These are phyloP conservation scores for Sporisorium scitamineum DNA, from an alignment of 1,284 basidiomycete species.

Conservation along the genomic window DNA sequence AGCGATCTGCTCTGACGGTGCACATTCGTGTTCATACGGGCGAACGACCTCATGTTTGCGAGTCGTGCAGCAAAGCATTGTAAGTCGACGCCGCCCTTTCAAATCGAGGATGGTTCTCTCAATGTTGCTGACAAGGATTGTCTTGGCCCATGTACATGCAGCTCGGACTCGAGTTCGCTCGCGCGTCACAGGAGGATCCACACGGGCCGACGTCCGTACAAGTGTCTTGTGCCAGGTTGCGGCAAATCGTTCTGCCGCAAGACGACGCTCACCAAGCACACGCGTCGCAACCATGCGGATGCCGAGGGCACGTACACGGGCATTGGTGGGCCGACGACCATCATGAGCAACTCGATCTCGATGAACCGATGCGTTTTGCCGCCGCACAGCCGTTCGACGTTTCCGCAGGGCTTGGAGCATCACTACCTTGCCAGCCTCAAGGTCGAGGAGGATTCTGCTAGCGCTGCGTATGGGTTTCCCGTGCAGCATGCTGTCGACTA, in stretches of 20 bases:
- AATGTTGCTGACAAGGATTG: not conserved
- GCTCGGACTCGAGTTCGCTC: slow-evolving; percentile 73
- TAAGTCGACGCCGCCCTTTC: slow-evolving; percentile 13
- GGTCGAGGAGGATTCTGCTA: slow-evolving; percentile 13
- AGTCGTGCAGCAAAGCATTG: slow-evolving; percentile 73
- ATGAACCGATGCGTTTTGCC: slow-evolving; percentile 31
- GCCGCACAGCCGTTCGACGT: slow-evolving; percentile 38
- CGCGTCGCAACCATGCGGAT: slow-evolving; percentile 64
- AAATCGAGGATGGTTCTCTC: not conserved
- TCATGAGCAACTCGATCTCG: slow-evolving; percentile 48
- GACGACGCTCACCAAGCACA: slow-evolving; percentile 71
- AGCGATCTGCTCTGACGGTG: slow-evolving; percentile 78
- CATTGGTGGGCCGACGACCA: slow-evolving; percentile 22
- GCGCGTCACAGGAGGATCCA: slow-evolving; percentile 81
- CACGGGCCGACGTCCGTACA: slow-evolving; percentile 70
- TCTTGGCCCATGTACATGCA: not conserved
- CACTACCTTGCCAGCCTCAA: slow-evolving; percentile 36
- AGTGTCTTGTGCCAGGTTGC: slow-evolving; percentile 63
- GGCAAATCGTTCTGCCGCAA: slow-evolving; percentile 69
- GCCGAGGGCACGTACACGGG: slow-evolving; percentile 33
- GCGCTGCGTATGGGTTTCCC: slow-evolving; percentile 13
- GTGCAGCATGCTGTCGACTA: slow-evolving; percentile 21
- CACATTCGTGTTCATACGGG: slow-evolving; percentile 84
- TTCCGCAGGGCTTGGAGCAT: slow-evolving; percentile 38
- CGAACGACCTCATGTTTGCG: slow-evolving; percentile 83